phyloP scores from a whole-genome alignment of 768 basidiomycete species.

The Kondoa malvinella region DNA sequence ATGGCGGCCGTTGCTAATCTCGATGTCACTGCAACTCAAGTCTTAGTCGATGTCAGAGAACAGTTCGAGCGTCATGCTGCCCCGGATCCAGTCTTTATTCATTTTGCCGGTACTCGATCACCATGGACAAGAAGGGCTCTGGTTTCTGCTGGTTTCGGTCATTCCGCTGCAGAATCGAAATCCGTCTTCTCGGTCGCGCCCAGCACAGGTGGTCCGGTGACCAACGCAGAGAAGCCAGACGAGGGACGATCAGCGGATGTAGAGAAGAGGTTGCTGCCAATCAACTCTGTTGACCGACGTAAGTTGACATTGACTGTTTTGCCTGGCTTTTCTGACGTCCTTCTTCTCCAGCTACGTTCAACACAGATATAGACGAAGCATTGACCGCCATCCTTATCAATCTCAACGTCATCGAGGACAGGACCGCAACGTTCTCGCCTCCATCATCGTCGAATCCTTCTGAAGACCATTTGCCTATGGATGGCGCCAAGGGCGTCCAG shows the following conservation, averaged over 20 bases:
- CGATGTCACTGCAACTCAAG: conserved; percentile 80
- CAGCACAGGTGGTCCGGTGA: neutral
- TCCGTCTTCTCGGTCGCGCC: conserved; percentile 17
- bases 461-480: neutral
- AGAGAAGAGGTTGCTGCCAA: neutral
- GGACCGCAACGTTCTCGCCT: neutral
- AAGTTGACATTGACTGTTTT: neutral
- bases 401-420: neutral
- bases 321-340: neutral
- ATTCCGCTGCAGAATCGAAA: neutral
- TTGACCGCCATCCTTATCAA: neutral
- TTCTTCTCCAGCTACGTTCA: neutral
- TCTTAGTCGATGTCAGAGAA: conserved; percentile 68
- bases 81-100: conserved; percentile 47
- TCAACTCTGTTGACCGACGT: conserved; percentile 3
- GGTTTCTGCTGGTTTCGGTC: conserved; percentile 16
- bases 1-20: conserved; percentile 70
- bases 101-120: conserved; percentile 78
- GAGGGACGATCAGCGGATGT: neutral
- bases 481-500: neutral
- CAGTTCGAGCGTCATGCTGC: conserved; percentile 76
- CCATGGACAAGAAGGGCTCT: conserved; percentile 48
- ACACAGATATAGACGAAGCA: conserved; percentile 4
- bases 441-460: neutral
- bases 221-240: neutral